Conservation (phyloP, 495 filamentous ascomycete genomes). For the Diplogelasinospora grovesii region DNA sequence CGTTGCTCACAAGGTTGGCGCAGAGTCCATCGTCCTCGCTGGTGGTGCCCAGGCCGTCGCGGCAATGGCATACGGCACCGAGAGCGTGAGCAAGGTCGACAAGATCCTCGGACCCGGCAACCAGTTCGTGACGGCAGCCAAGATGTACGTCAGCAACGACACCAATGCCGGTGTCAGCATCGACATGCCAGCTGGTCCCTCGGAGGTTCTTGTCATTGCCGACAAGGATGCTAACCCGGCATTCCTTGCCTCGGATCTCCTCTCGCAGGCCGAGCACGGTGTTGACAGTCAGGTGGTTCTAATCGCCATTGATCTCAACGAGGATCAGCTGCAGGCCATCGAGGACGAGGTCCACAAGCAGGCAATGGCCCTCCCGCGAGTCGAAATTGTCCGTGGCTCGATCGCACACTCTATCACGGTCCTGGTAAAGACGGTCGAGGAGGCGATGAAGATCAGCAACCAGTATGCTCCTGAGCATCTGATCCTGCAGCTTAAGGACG, state of each 20-base stretch:
- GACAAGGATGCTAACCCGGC: constrained; percentile 84
- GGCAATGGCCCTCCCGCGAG: constrained; percentile 79
- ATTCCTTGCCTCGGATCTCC: constrained; percentile 89
- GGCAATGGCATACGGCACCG: constrained; percentile 78
- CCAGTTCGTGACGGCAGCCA: constrained; percentile 96
- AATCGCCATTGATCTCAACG: constrained; percentile 74
- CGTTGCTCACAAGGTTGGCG: constrained; percentile 93
- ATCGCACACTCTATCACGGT: constrained; percentile 88
- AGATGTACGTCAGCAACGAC: constrained; percentile 96
- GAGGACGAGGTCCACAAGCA: constrained; percentile 87
- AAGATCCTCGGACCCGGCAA: constrained; percentile 98
- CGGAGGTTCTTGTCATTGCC: constrained; percentile 93
- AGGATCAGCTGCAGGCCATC: constrained; percentile 65
- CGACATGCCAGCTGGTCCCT: constrained; percentile 97
- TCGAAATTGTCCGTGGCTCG: constrained; percentile 88
- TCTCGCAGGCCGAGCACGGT: constrained; percentile 95
- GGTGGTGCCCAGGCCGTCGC: constrained; percentile 95
- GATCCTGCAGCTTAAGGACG: constrained; percentile 78
- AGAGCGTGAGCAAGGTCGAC: constrained; percentile 87
- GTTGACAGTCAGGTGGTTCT: constrained; percentile 92
- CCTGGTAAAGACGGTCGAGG: constrained; percentile 67
- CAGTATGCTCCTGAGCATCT: constrained; percentile 95
- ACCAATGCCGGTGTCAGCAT: constrained; percentile 91
- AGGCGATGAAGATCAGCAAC: constrained; percentile 85
- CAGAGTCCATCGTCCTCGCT: constrained; percentile 88